Base-by-base conservation (phyloP, 129 eudicot species). In the Flaveria sonorensis region DNA sequence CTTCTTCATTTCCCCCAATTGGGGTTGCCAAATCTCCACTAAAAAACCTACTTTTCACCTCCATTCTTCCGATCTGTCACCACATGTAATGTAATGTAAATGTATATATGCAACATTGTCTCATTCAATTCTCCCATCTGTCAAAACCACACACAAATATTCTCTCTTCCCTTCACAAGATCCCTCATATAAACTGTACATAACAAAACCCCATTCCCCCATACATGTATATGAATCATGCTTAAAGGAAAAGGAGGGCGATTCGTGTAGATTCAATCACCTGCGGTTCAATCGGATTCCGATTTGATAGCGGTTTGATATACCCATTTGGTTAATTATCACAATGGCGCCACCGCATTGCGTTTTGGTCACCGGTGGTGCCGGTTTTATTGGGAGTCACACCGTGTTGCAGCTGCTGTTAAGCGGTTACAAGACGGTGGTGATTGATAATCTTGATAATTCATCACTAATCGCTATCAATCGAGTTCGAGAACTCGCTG, bases 381-480 rank as follows among this genome's bases (percentile, higher is more conserved):
- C 98, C 18, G 97, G 98, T 1, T 94, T 91, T 62, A 89, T 94
- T 60, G 98, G 98, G 7, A 91, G 90, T 50, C 97, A 94, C 73
- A 89, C 98, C 36, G 88, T 92, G 46, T 84, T 94, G 15, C 97
- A 94, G 74, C 68, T 94, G 40, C 79, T 94, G 51, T 74, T 84
- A 55, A 90, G 90, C 40, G 97, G 98, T 24, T 83, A 82, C 68
- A 89, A 86, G 70, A 87, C 92, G 18, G 90, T 89, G 57, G 89
- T 91, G 7, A 72, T 91, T 23, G 98, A 94, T 78, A 91, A 91
- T 67, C 86, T 94, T 59, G 93, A 91, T 65, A 94, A 94, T 72
- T 84, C 97, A 23, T 91, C 96, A 7, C 81, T 76, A 45, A 16
- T 85, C 50, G 84, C 93, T 47, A 61, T 94, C 67, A 74, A 82